Percentiles rank a stretch among this genome's conserved stretches.
Conservation (phyloP, 352 stramenopile species). For the Phytophthora megakarya region DNA sequence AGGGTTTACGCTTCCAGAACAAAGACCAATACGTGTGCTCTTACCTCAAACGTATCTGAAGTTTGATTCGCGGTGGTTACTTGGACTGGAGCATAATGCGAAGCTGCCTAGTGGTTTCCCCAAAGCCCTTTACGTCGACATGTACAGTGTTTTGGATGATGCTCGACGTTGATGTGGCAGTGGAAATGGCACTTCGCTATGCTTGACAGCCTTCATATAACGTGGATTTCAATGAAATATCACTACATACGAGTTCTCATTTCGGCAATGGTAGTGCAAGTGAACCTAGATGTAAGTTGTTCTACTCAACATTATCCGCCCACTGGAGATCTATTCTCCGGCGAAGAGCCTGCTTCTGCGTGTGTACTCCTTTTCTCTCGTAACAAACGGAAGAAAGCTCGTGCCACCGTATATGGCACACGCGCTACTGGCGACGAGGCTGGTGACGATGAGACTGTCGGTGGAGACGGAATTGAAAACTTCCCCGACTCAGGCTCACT, state of each 20-base stretch:
- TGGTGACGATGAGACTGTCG: slow-evolving; percentile 28
- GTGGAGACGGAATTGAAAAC: slow-evolving; percentile 27
- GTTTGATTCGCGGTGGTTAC: background rate
- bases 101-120: background rate
- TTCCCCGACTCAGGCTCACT: slow-evolving; percentile 15
- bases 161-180: background rate
- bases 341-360: slow-evolving; percentile 18
- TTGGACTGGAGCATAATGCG: background rate
- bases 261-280: slow-evolving; percentile 6
- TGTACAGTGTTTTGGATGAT: background rate
- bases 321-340: slow-evolving; percentile 10
- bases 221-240: background rate
- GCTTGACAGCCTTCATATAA: background rate
- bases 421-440: slow-evolving; percentile 33
- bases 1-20: background rate
- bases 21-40: background rate
- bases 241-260: slow-evolving; percentile 38
- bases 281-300: slow-evolving; percentile 20
- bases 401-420: slow-evolving; percentile 68
- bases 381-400: slow-evolving; percentile 71
- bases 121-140: background rate
- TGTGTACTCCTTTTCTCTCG: slow-evolving; percentile 49
- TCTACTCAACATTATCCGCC: slow-evolving; percentile 24
- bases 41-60: background rate
- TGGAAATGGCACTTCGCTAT: too few species aligned